Conservation (phyloP, 192 early-diverging fungal species). For the Chytriomyces hyalinus region DNA sequence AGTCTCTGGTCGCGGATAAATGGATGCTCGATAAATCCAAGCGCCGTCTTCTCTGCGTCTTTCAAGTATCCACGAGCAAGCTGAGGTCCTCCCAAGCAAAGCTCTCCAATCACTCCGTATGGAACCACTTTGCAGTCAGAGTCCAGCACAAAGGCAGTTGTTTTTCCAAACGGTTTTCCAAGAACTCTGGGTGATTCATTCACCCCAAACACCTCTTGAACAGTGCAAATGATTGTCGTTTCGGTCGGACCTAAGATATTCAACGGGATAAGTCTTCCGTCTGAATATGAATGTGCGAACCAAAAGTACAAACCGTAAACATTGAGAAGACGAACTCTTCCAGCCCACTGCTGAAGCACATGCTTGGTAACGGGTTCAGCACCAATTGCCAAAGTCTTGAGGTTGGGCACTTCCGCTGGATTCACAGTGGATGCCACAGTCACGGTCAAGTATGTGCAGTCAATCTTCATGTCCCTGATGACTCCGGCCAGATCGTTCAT, state of each 20-base stretch:
- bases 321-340: conserved; percentile 30
- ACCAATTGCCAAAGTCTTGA: conserved; percentile 31
- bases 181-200: conserved; percentile 32
- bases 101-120: conserved; percentile 48
- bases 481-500: not conserved
- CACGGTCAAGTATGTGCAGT: conserved; percentile 29
- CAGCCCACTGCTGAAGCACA: conserved; percentile 40
- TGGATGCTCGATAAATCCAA: conserved; percentile 41
- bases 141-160: conserved; percentile 41
- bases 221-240: conserved; percentile 19
- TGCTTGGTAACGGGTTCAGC: conserved; percentile 26
- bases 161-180: conserved; percentile 26
- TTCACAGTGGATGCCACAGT: conserved; percentile 19
- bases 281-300: too few relatives aligned
- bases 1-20: conserved; percentile 30
- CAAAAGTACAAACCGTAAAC: conserved; percentile 28
- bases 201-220: conserved; percentile 9
- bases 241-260: conserved; percentile 34
- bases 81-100: conserved; percentile 49
- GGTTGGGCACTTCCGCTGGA: conserved; percentile 35
- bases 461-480: not conserved
- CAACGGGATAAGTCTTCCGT: too few relatives aligned
- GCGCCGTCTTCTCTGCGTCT: conserved; percentile 42
- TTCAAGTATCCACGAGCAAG: conserved; percentile 53
- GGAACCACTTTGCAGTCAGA: conserved; percentile 36